Conservation (phyloP, 2,329 filamentous ascomycete species). For the Cytospora piceae region DNA sequence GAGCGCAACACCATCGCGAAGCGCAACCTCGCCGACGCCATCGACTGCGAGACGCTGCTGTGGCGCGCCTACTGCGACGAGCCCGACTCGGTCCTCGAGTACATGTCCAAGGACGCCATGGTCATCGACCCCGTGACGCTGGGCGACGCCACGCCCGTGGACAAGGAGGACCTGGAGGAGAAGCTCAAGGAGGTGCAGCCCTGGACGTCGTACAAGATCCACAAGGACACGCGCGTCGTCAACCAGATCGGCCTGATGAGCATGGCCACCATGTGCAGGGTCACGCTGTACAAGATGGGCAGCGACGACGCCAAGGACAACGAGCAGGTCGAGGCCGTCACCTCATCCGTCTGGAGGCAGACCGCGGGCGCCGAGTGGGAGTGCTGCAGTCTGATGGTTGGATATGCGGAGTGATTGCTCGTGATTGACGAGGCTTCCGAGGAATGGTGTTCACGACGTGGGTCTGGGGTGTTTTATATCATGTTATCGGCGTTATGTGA, state of each 20-base stretch:
- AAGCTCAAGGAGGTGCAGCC: conserved; percentile 37
- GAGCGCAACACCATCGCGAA: conserved; percentile 43
- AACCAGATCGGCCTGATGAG: conserved; percentile 46
- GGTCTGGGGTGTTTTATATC: neutral
- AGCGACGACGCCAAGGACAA: conserved; percentile 34
- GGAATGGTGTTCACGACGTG: neutral
- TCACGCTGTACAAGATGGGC: conserved; percentile 37
- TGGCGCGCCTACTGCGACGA: conserved; percentile 45
- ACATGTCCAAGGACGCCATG: conserved; percentile 44
- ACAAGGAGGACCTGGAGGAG: conserved; percentile 38
- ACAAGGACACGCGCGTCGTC: conserved; percentile 39
- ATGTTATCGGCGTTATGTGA: neutral
- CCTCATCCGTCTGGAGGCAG: conserved; percentile 41
- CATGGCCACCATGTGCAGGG: conserved; percentile 41
- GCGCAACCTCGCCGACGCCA: conserved; percentile 44
- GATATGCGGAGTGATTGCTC: conserved; percentile 26
- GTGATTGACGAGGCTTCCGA: neutral
- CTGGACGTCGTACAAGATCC: conserved; percentile 40
- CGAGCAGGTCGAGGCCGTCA: conserved; percentile 38
- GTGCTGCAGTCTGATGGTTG: conserved; percentile 30
- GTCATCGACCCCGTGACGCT: conserved; percentile 43
- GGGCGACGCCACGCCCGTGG: conserved; percentile 35
- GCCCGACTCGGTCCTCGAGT: conserved; percentile 41
- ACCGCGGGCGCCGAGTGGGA: conserved; percentile 45
- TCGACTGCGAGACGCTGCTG: conserved; percentile 44